A percentile compares a stretch with the other conserved stretches of the same genome.
phyloP scores from a whole-genome alignment of 2,329 filamentous ascomycete genomes.

The Pseudogymnoascus sp. region DNA sequence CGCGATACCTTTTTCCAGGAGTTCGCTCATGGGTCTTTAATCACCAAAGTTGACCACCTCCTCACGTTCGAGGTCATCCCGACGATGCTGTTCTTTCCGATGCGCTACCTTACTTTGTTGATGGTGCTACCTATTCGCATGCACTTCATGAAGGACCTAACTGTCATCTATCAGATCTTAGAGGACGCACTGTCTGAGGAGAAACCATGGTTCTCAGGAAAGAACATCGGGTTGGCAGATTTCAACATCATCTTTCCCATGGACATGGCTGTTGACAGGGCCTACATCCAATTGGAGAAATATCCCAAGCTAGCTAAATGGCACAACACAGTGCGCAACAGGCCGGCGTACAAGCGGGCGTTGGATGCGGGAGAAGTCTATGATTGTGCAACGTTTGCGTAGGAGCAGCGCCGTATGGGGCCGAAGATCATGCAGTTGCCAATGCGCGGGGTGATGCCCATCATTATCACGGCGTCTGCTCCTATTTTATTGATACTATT shows the following conservation, averaged over 20 bases:
- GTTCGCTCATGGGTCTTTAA: conserved; percentile 21
- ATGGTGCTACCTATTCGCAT: conserved; percentile 21
- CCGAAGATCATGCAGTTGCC: background rate
- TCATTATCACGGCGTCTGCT: too few species aligned
- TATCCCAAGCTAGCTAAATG: conserved; percentile 22
- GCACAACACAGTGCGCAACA: conserved; percentile 17
- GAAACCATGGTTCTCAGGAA: conserved; percentile 22
- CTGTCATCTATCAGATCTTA: conserved; percentile 20
- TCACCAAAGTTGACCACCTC: conserved; percentile 14
- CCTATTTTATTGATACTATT: too few species aligned
- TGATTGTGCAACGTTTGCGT: conserved; percentile 13
- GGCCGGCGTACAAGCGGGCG: conserved; percentile 19
- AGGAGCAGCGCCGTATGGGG: background rate
- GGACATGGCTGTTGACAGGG: conserved; percentile 4
- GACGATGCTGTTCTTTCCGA: conserved; percentile 17
- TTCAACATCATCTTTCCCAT: background rate
- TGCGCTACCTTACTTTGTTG: conserved; percentile 18
- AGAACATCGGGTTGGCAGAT: conserved; percentile 2
- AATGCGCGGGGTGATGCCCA: too few species aligned
- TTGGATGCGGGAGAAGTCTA: conserved; percentile 16
- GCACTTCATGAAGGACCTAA: conserved; percentile 19
- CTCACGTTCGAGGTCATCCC: conserved; percentile 22
- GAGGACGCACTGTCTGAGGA: conserved; percentile 23
- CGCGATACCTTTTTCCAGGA: conserved; percentile 24
- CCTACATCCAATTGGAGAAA: conserved; percentile 20